These are phyloP conservation scores for Rhynchospora breviuscula DNA, from an alignment of 176 grass and related monocot species.

Conservation along the genomic window DNA sequence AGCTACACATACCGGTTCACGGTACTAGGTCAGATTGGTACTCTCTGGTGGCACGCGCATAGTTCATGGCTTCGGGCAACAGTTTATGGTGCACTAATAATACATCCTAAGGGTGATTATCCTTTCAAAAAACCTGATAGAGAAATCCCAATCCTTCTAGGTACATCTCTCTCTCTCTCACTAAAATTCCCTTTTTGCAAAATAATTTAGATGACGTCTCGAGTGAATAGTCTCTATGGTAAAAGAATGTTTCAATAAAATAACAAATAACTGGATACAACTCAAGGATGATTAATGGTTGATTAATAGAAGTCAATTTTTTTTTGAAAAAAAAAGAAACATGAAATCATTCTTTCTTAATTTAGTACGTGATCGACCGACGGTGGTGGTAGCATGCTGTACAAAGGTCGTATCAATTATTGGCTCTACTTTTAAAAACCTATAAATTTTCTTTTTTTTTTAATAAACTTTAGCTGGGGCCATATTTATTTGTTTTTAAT, in stretches of 20 bases:
- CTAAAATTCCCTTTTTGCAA: not conserved
- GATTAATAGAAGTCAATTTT: not conserved
- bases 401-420: not conserved
- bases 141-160: slow-evolving; percentile 71
- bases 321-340: not conserved
- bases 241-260: not conserved
- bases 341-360: slow-evolving; percentile 5
- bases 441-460: not conserved
- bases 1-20: slow-evolving; percentile 90
- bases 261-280: not conserved
- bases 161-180: slow-evolving; percentile 26
- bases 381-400: slow-evolving; percentile 1
- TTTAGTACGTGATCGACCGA: not conserved
- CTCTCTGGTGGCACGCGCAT: slow-evolving; percentile 96
- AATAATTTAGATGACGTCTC: not conserved
- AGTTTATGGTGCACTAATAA: slow-evolving; percentile 73
- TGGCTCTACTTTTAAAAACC: not conserved
- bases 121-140: slow-evolving; percentile 42
- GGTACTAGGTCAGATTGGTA: slow-evolving; percentile 65
- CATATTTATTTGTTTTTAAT: not conserved
- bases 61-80: slow-evolving; percentile 87
- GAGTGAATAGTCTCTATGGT: not conserved
- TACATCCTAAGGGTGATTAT: slow-evolving; percentile 47
- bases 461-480: not conserved
- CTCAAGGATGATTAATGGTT: not conserved